Conservation (phyloP, 805 yeast species). For the Ogataea populi-albae region DNA sequence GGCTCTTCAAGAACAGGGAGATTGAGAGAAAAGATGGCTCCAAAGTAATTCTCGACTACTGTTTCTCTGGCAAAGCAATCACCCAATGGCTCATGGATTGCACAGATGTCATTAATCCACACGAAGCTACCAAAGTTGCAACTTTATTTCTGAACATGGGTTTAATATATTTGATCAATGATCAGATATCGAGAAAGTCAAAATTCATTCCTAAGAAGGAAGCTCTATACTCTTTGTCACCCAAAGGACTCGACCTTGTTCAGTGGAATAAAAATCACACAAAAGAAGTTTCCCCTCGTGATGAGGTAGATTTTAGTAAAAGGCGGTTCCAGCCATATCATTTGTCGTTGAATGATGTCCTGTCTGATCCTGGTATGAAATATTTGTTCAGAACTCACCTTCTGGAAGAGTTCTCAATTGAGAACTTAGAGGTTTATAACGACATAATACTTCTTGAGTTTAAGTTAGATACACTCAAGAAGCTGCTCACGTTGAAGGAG, state of each 20-base stretch:
- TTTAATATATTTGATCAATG: conserved; percentile 41
- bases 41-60: conserved; percentile 39
- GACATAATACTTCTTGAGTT: conserved; percentile 54
- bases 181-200: conserved; percentile 4
- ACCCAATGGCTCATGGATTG: conserved; percentile 92
- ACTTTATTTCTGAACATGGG: conserved; percentile 46
- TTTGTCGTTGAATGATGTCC: conserved; percentile 38
- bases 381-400: conserved; percentile 66
- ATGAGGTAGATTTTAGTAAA: conserved; percentile 2
- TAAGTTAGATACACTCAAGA: conserved; percentile 42
- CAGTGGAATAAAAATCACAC: conserved; percentile 19
- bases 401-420: conserved; percentile 63
- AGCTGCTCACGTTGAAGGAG: conserved; percentile 33
- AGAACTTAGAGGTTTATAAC: conserved; percentile 69
- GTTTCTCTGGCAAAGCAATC: conserved; percentile 71
- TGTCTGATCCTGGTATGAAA: conserved; percentile 74
- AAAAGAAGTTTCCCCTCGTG: neutral
- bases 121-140: conserved; percentile 54
- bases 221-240: conserved; percentile 24
- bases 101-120: conserved; percentile 58
- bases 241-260: conserved; percentile 19
- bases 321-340: conserved; percentile 1
- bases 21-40: conserved; percentile 11
- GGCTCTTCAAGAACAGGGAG: conserved; percentile 47
- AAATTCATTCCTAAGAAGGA: conserved; percentile 16